Evolutionary conservation across 192 early-diverging fungal species (phyloP).

Genomic region (Backusella psychrophila): DNA sequence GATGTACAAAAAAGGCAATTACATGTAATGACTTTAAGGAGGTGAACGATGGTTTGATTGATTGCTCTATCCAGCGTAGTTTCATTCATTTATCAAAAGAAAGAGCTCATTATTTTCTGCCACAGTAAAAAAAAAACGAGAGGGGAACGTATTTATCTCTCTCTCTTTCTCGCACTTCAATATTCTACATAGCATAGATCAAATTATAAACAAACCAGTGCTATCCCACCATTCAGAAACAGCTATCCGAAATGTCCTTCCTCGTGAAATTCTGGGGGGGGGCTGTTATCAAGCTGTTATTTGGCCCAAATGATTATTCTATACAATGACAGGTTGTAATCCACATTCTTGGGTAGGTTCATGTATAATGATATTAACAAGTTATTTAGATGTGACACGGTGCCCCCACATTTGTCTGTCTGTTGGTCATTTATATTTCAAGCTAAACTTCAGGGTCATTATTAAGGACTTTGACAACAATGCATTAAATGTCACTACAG

Average conservation of each 20-base stretch:
- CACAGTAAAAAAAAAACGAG: no score
- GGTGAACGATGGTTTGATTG: no score
- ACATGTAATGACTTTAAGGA: no score
- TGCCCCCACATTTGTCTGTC: not conserved
- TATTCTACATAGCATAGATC: not conserved
- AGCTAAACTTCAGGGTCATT: not conserved
- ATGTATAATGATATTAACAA: not conserved
- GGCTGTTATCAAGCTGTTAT: not conserved
- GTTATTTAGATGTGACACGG: not conserved
- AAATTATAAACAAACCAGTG: not conserved
- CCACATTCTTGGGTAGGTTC: not conserved
- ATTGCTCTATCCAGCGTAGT: no score
- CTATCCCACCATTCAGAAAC: not conserved
- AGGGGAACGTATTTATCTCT: no score
- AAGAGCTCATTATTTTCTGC: no score
- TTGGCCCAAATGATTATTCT: not conserved
- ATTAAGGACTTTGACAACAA: not conserved
- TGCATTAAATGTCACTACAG: not conserved
- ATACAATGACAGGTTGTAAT: not conserved
- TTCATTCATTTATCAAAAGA: no score
- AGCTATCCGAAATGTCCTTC: not conserved
- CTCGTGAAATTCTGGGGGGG: not conserved
- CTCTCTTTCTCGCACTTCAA: no score
- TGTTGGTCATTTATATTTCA: not conserved
- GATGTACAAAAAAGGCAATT: no score